Evolutionary conservation across 1,284 basidiomycete genomes (phyloP).

Genomic region (Papiliotrema nemorosa): DNA sequence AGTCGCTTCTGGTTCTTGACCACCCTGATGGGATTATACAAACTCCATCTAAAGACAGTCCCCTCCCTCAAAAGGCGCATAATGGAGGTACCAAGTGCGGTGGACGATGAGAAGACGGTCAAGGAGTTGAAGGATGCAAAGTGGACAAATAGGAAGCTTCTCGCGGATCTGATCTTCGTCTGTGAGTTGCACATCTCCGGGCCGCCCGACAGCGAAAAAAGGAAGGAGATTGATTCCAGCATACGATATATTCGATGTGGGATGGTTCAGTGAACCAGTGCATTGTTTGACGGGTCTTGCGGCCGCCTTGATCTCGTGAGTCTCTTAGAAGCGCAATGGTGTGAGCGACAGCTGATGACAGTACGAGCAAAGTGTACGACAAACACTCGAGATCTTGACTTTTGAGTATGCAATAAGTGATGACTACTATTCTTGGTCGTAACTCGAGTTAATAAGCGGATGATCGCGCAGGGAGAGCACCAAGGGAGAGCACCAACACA

Average conservation of each 20-base stretch:
- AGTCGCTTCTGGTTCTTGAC: constrained; percentile 44
- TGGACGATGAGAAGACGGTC: not conserved
- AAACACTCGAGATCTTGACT: constrained; percentile 27
- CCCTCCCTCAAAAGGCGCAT: constrained; percentile 12
- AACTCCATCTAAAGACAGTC: constrained; percentile 28
- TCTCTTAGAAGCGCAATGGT: not conserved
- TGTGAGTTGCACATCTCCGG: constrained; percentile 26
- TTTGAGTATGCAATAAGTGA: not conserved
- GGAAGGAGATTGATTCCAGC: constrained; percentile 17
- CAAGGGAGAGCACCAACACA: no score
- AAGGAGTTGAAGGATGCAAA: constrained; percentile 24
- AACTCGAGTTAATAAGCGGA: no score
- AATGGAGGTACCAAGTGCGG: not conserved
- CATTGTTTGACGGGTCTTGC: constrained; percentile 35
- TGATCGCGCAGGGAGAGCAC: no score
- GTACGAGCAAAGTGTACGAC: constrained; percentile 32
- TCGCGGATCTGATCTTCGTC: constrained; percentile 42
- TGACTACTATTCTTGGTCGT: no score
- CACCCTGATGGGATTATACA: constrained; percentile 40
- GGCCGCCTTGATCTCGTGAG: constrained; percentile 41
- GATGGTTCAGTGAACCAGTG: constrained; percentile 38
- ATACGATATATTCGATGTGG: constrained; percentile 41
- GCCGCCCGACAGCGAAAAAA: no score
- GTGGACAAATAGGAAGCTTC: constrained; percentile 36
- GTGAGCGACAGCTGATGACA: constrained; percentile 1